Evolutionary conservation across 345 rosid genomes (phyloP).

Genomic region (Ricinus communis): DNA sequence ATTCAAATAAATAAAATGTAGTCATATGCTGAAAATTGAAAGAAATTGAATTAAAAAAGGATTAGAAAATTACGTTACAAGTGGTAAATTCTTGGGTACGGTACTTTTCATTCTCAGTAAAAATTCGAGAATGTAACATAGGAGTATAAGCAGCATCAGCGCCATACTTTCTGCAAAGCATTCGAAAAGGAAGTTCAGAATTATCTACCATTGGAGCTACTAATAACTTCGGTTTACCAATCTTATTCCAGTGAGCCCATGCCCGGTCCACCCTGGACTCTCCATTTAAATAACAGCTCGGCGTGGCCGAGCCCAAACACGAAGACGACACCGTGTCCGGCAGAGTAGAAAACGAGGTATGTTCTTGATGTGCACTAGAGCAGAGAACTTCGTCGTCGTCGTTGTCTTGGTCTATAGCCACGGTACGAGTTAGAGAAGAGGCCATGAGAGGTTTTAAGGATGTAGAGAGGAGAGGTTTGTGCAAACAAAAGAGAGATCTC

Average conservation of each 20-base stretch:
- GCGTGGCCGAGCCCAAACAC: conserved; percentile 34
- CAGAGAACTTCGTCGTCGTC: conserved; percentile 44
- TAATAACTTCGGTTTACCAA: conserved; percentile 71
- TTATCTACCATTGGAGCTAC: conserved; percentile 99
- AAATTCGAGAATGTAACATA: conserved; percentile 89
- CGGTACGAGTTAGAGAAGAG: conserved; percentile 24
- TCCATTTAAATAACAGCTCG: conserved; percentile 35
- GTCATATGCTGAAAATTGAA: neutral
- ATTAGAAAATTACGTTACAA: conserved; percentile 58
- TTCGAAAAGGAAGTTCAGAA: conserved; percentile 91
- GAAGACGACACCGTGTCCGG: conserved; percentile 14
- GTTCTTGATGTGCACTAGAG: conserved; percentile 27
- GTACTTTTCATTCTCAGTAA: conserved; percentile 76
- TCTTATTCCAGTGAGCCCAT: conserved; percentile 80
- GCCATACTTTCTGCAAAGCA: conserved; percentile 91
- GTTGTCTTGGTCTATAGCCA: conserved; percentile 32
- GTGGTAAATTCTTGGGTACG: conserved; percentile 79
- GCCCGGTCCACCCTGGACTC: conserved; percentile 59
- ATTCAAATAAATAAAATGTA: neutral
- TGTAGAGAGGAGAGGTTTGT: conserved; percentile 6
- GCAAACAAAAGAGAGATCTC: conserved; percentile 33
- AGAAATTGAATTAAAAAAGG: neutral
- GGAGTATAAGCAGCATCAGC: conserved; percentile 94
- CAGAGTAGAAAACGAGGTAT: conserved; percentile 14
- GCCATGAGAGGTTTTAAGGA: conserved; percentile 33